phyloP scores from a whole-genome alignment of 352 stramenopile genomes.

The Phytophthora idaei region DNA sequence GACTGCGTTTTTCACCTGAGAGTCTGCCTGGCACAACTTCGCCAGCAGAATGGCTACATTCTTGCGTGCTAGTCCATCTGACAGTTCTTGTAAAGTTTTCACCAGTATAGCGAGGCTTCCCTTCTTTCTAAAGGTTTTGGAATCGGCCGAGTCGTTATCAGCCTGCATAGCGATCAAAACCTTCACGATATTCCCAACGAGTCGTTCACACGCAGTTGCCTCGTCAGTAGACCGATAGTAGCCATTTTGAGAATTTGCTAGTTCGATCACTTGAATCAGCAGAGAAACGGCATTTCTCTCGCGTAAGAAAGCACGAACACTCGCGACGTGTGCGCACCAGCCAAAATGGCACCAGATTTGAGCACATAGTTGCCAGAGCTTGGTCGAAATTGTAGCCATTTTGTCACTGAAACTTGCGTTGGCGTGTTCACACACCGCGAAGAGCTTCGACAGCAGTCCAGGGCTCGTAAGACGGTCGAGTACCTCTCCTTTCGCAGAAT shows the following conservation, averaged over 20 bases:
- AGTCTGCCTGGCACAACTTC: constrained; percentile 63
- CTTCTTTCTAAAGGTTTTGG: constrained; percentile 33
- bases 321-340: constrained; percentile 47
- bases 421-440: constrained; percentile 34
- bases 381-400: constrained; percentile 15
- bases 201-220: constrained; percentile 46
- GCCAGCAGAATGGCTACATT: constrained; percentile 82
- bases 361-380: constrained; percentile 62
- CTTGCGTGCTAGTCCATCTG: constrained; percentile 64
- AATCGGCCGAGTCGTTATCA: constrained; percentile 20
- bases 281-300: constrained; percentile 37
- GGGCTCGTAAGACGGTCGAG: constrained; percentile 19
- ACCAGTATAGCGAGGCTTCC: constrained; percentile 45
- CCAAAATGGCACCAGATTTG: constrained; percentile 81
- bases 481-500: constrained; percentile 21
- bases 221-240: constrained; percentile 21
- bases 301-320: constrained; percentile 44
- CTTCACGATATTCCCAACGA: constrained; percentile 74
- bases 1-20: constrained; percentile 54
- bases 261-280: constrained; percentile 48
- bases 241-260: constrained; percentile 37
- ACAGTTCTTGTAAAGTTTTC: constrained; percentile 45
- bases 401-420: constrained; percentile 24
- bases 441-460: constrained; percentile 38
- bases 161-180: constrained; percentile 60